These are phyloP conservation scores for Solanum lycopersicoides DNA, from an alignment of 257 asterid species.

Conservation along the genomic window DNA sequence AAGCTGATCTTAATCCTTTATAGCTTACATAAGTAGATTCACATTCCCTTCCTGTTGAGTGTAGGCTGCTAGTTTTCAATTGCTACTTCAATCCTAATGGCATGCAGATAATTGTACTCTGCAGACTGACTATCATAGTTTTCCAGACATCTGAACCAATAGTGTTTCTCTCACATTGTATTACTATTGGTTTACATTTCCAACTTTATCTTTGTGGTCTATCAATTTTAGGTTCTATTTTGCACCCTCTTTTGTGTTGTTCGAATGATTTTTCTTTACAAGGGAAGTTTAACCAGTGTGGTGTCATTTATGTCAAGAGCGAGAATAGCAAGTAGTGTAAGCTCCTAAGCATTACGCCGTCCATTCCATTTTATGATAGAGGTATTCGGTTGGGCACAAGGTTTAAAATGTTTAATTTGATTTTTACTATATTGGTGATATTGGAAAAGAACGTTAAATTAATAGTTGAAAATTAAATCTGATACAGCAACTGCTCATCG, in stretches of 20 bases:
- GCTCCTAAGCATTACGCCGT: neutral
- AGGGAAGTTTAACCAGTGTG: neutral
- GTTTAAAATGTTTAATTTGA: neutral
- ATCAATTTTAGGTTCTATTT: neutral
- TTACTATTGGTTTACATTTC: neutral
- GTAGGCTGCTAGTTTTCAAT: neutral
- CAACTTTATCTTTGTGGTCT: neutral
- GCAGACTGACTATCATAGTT: neutral
- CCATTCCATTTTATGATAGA: neutral
- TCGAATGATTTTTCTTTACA: neutral
- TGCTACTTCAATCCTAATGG: neutral
- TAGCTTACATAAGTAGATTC: neutral
- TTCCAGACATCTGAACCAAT: neutral
- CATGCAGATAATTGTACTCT: neutral
- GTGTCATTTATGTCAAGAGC: neutral
- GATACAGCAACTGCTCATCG: neutral
- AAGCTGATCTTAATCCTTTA: neutral
- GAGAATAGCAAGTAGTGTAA: neutral
- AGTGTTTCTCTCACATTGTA: neutral
- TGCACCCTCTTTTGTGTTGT: neutral
- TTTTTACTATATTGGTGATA: neutral
- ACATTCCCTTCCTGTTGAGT: neutral
- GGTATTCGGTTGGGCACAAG: neutral
- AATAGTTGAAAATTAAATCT: neutral
- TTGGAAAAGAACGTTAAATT: neutral